phyloP scores from a whole-genome alignment of 2,329 filamentous ascomycete species.

The Gyromitra esculenta region DNA sequence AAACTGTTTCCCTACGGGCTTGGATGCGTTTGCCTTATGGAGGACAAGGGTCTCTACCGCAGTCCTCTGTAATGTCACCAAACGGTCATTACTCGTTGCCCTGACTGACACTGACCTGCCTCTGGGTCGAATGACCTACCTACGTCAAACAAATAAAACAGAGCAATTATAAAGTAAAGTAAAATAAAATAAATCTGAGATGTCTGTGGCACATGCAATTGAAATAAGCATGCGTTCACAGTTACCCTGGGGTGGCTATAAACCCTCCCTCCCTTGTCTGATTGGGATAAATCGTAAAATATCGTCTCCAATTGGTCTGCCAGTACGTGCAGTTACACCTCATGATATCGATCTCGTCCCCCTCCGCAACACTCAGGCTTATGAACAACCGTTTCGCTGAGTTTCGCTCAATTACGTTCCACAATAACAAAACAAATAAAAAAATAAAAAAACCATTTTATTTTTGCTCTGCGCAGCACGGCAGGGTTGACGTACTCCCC shows the following conservation, averaged over 20 bases:
- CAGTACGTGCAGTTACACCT: constrained; percentile 12
- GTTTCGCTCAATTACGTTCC: constrained; percentile 25
- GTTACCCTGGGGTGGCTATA: constrained; percentile 38
- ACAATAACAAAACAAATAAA: constrained; percentile 8
- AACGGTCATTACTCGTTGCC: constrained; percentile 25
- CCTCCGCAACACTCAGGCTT: constrained; percentile 7
- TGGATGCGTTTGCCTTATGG: constrained; percentile 45
- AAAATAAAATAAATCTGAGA: constrained; percentile 38
- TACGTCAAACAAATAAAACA: constrained; percentile 35
- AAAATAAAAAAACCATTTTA: not conserved
- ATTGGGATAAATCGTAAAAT: constrained; percentile 40
- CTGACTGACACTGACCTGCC: not conserved
- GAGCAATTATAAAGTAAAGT: constrained; percentile 34
- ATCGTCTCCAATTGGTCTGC: constrained; percentile 5
- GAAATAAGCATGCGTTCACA: constrained; percentile 42
- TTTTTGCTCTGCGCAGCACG: constrained; percentile 14
- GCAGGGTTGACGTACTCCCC: constrained; percentile 11
- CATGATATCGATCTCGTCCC: constrained; percentile 16
- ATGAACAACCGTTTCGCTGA: constrained; percentile 19
- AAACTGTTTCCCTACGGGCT: constrained; percentile 53
- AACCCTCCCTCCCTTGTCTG: constrained; percentile 17
- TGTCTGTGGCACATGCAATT: constrained; percentile 36
- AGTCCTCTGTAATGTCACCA: constrained; percentile 32
- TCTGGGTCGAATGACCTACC: constrained; percentile 21
- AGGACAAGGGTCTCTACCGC: constrained; percentile 28